Percentiles rank a stretch among this genome's conserved stretches.
These are phyloP conservation scores for Kwoniella botswanensis DNA, from an alignment of 768 basidiomycete genomes.

Conservation along the genomic window DNA sequence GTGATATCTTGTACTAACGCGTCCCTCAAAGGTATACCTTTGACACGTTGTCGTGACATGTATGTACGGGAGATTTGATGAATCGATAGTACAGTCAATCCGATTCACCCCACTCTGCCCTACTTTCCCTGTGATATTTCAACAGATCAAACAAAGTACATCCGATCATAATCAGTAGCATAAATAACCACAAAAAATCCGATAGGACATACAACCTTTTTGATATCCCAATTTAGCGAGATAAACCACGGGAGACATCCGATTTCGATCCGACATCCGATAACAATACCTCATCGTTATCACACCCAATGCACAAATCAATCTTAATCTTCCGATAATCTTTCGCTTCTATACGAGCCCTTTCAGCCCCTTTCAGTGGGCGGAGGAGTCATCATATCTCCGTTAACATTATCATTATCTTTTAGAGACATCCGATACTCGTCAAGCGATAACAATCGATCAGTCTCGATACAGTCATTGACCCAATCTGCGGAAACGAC, in stretches of 20 bases:
- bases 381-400: background rate
- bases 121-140: background rate
- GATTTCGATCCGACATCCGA: background rate
- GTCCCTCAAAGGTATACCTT: background rate
- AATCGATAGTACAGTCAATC: background rate
- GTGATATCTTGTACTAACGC: background rate
- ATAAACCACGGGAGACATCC: background rate
- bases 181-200: background rate
- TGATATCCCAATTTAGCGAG: background rate
- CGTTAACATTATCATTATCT: background rate
- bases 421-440: background rate
- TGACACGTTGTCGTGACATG: background rate
- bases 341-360: background rate
- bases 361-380: background rate
- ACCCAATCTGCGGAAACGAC: constrained; percentile 8
- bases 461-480: constrained; percentile 1
- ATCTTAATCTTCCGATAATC: no score
- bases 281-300: background rate
- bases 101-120: background rate
- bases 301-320: no score
- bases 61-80: background rate
- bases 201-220: no score
- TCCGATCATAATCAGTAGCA: background rate
- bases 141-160: background rate
- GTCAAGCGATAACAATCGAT: constrained; percentile 2